phyloP scores from a whole-genome alignment of 257 asterid genomes.

The Coffea eugenioides region DNA sequence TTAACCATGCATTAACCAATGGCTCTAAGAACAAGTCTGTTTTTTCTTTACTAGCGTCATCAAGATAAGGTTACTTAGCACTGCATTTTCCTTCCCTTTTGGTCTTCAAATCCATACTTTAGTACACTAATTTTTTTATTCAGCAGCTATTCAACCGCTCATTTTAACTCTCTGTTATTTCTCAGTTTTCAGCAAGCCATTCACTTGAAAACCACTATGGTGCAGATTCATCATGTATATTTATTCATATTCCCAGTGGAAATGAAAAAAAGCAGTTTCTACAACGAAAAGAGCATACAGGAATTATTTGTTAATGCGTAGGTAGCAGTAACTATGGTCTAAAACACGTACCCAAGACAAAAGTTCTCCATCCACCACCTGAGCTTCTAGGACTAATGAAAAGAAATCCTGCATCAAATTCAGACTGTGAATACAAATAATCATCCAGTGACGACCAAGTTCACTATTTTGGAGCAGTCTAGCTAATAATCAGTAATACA shows the following conservation, averaged over 20 bases:
- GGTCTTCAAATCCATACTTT: neutral
- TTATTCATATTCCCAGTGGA: neutral
- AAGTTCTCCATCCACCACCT: conserved; percentile 90
- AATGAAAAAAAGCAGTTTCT: neutral
- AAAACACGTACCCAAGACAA: conserved; percentile 63
- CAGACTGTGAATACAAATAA: neutral
- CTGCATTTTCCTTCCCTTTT: neutral
- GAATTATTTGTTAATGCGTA: neutral
- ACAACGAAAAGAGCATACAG: neutral
- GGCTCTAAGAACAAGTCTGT: neutral
- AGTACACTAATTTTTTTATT: neutral
- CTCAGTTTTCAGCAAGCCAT: neutral
- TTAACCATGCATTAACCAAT: too few species aligned
- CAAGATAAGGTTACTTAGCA: neutral
- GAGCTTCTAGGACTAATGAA: conserved; percentile 77
- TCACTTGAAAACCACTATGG: neutral
- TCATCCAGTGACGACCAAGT: neutral
- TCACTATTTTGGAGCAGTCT: neutral
- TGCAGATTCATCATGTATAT: neutral
- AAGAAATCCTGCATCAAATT: conserved; percentile 70
- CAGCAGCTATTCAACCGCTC: neutral
- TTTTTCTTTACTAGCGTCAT: too few species aligned
- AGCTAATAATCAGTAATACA: neutral
- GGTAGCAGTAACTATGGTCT: neutral
- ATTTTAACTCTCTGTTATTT: neutral